Base-by-base conservation (phyloP, 768 basidiomycete species). In the Tylopilus intermedius region DNA sequence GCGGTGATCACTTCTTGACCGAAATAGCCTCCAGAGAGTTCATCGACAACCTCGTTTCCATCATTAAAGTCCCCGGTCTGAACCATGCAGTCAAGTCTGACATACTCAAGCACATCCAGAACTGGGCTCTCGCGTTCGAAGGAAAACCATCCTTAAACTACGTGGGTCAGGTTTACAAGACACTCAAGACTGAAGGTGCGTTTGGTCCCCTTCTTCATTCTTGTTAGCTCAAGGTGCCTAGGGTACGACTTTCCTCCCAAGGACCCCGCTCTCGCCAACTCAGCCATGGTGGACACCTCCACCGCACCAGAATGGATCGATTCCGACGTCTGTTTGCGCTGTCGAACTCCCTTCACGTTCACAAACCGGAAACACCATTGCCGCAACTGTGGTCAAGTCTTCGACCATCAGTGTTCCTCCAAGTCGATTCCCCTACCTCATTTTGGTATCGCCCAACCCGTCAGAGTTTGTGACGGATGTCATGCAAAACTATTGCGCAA, bases 331-430 rank as follows among this genome's bases (percentile, higher is more conserved):
- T 99, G 96, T 67, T 81, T 95, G 53, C 83, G 93, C 18, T 99
- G 96, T 69, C 82, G 96, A 15, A 85, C 88, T 0, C 68, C 90
- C 0, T 99, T 99, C 70, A 82, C 85, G 0, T 94, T 97, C 67
- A 96, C 94, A 29, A 98, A 98, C 66, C 81, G 96, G 47, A 97
- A 97, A 67, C 96, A 99, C 62, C 96, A 99, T 64, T 99, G 96
- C 67, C 83, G 96, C 13, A 97, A 97, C 68, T 99, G 96, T 71
- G 96, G 96, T 8, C 86, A 88, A 66, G 93, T 98, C 13, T 98
- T 96, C 64, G 95, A 97, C 71, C 92, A 94, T 50, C 78, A 82
- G 39, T 99, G 96, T 68, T 94, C 92, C 0, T 85, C 88, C 32
- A 89, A 92, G 69, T 73, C 78, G 2, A 81, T 91, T 69, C 75